These are phyloP conservation scores for Fusarium robinianum DNA, from an alignment of 2,329 filamentous ascomycete species.

Conservation along the genomic window DNA sequence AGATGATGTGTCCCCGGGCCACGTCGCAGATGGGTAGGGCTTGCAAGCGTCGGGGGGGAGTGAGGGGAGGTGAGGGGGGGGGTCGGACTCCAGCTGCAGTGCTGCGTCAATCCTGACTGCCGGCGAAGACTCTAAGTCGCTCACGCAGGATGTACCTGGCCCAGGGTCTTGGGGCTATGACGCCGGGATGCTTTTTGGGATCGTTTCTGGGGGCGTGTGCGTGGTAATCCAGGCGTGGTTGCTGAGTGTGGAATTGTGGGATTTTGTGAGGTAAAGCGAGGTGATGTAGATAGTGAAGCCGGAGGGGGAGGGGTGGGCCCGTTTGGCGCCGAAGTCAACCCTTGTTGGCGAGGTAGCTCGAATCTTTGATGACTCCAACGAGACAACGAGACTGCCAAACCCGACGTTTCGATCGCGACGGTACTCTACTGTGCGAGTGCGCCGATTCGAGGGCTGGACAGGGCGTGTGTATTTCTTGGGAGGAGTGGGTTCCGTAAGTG, in stretches of 20 bases:
- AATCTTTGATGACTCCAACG: slow-evolving; percentile 2
- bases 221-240: slow-evolving; percentile 30
- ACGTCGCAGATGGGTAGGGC: slow-evolving; percentile 62
- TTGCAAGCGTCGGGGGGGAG: slow-evolving; percentile 51
- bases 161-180: slow-evolving; percentile 53
- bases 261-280: slow-evolving; percentile 20
- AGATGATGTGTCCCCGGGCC: slow-evolving; percentile 65
- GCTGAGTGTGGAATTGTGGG: slow-evolving; percentile 22
- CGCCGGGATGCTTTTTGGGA: slow-evolving; percentile 34
- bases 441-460: slow-evolving; percentile 17
- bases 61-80: slow-evolving; percentile 28
- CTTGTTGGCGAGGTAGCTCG: background rate
- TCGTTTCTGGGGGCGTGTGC: slow-evolving; percentile 31
- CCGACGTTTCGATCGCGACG: too few relatives aligned
- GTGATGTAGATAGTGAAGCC: slow-evolving; percentile 18
- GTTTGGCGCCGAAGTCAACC: slow-evolving; percentile 16
- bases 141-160: slow-evolving; percentile 42
- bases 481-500: slow-evolving; percentile 24
- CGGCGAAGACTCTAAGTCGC: slow-evolving; percentile 36
- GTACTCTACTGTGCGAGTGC: too few relatives aligned
- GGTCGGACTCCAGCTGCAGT: slow-evolving; percentile 56
- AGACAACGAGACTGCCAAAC: slow-evolving; percentile 1
- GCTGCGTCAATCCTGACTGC: slow-evolving; percentile 56
- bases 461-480: slow-evolving; percentile 18
- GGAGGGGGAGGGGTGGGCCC: slow-evolving; percentile 34